phyloP scores from a whole-genome alignment of 2,329 filamentous ascomycete genomes.

The Fusarium humuli region DNA sequence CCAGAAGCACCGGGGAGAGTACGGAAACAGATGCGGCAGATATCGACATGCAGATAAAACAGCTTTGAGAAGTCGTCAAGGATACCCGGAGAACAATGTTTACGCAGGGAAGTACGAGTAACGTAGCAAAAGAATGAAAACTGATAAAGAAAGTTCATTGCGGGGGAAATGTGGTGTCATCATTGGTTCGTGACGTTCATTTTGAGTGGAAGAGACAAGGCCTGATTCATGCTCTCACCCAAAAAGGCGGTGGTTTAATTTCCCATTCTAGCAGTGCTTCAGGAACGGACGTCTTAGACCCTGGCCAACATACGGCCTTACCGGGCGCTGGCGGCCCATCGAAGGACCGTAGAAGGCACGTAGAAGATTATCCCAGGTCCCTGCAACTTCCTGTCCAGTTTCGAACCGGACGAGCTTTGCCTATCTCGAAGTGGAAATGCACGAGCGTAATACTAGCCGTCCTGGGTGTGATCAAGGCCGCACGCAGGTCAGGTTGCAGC shows the following conservation, averaged over 20 bases:
- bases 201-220: slow-evolving; percentile 33
- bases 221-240: slow-evolving; percentile 35
- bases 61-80: slow-evolving; percentile 22
- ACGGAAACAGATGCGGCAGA: slow-evolving; percentile 27
- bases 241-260: slow-evolving; percentile 41
- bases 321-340: slow-evolving; percentile 38
- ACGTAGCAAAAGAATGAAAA: slow-evolving; percentile 28
- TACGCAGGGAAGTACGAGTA: slow-evolving; percentile 19
- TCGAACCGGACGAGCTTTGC: slow-evolving; percentile 32
- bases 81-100: neutral
- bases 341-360: slow-evolving; percentile 44
- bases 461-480: slow-evolving; percentile 40
- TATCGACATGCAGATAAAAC: slow-evolving; percentile 14
- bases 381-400: slow-evolving; percentile 31
- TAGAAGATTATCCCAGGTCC: slow-evolving; percentile 22
- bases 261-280: slow-evolving; percentile 41
- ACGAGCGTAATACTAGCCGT: slow-evolving; percentile 30
- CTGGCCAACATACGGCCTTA: slow-evolving; percentile 42
- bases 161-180: slow-evolving; percentile 32
- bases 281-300: slow-evolving; percentile 34
- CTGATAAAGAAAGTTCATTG: slow-evolving; percentile 29
- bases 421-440: slow-evolving; percentile 40
- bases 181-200: slow-evolving; percentile 46
- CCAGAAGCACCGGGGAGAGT: slow-evolving; percentile 34
- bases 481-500: slow-evolving; percentile 42